phyloP scores from a whole-genome alignment of 2,329 filamentous ascomycete species.

The Alternaria metachromatica region DNA sequence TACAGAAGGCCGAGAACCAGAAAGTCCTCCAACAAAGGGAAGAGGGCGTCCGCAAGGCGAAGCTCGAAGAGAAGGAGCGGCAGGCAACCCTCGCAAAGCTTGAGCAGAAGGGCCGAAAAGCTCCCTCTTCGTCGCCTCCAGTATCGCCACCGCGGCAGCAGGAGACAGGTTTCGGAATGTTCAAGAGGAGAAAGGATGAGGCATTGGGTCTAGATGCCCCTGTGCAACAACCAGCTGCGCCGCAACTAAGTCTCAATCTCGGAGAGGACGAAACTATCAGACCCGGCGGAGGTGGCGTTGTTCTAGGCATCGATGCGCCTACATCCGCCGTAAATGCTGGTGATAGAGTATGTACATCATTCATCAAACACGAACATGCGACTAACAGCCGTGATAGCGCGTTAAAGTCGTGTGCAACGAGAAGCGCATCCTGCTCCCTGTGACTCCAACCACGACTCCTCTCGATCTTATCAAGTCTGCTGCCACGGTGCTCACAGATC shows the following conservation, averaged over 20 bases:
- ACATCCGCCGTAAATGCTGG: slow-evolving; percentile 80
- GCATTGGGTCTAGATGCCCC: slow-evolving; percentile 30
- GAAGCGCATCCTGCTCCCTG: slow-evolving; percentile 71
- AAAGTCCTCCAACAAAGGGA: slow-evolving; percentile 35
- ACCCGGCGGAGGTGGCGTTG: slow-evolving; percentile 55
- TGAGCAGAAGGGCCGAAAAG: slow-evolving; percentile 33
- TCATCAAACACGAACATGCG: neutral
- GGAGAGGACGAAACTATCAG: slow-evolving; percentile 46
- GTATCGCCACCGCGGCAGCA: slow-evolving; percentile 40
- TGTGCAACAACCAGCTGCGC: slow-evolving; percentile 21
- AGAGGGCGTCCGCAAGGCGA: slow-evolving; percentile 37
- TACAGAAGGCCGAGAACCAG: slow-evolving; percentile 40
- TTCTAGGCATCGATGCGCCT: slow-evolving; percentile 74
- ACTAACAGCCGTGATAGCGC: slow-evolving; percentile 54
- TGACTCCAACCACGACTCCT: slow-evolving; percentile 76
- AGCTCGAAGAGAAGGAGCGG: slow-evolving; percentile 31
- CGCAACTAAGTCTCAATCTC: slow-evolving; percentile 28
- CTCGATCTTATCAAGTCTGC: slow-evolving; percentile 75
- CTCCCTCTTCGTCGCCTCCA: slow-evolving; percentile 30
- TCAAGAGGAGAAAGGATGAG: slow-evolving; percentile 44
- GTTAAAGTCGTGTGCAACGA: slow-evolving; percentile 77
- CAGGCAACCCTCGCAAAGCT: slow-evolving; percentile 28
- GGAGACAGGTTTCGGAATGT: slow-evolving; percentile 40
- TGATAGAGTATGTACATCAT: slow-evolving; percentile 67
- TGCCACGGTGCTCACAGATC: slow-evolving; percentile 66